These are phyloP conservation scores for Leishmania mexicana DNA, from an alignment of 208 protist genomes.

Conservation along the genomic window DNA sequence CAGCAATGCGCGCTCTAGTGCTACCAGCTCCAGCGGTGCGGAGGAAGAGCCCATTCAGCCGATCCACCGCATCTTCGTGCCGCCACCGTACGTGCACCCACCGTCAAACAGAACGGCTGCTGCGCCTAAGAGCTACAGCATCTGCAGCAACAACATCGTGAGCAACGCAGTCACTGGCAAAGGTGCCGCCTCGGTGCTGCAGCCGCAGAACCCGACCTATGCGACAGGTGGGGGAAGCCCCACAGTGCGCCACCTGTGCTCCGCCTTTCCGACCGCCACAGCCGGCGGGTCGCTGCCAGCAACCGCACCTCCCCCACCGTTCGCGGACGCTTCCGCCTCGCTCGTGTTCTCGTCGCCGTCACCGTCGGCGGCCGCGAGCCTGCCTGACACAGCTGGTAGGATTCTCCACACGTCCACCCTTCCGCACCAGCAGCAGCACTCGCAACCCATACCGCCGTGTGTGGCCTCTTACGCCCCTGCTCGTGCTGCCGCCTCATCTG, in stretches of 20 bases:
- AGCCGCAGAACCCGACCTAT: not conserved
- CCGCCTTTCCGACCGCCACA: not conserved
- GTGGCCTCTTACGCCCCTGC: not conserved
- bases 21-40: not conserved
- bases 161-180: not conserved
- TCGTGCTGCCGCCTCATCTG: not conserved
- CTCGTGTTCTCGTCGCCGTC: not conserved
- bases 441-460: not conserved
- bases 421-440: not conserved
- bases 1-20: not conserved
- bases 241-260: not conserved
- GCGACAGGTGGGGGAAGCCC: not conserved
- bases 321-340: not conserved
- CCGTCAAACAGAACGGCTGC: not conserved
- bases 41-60: constrained; percentile 42
- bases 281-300: not conserved
- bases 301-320: not conserved
- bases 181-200: not conserved
- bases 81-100: constrained; percentile 14
- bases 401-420: not conserved
- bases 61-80: constrained; percentile 27
- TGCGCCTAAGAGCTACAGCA: not conserved
- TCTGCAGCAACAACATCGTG: not conserved
- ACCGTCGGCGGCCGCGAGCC: not conserved
- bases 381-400: not conserved